These are phyloP conservation scores for Cyclotella choctawhatcheeana DNA, from an alignment of 108 stramenopile genomes.

Conservation along the genomic window DNA sequence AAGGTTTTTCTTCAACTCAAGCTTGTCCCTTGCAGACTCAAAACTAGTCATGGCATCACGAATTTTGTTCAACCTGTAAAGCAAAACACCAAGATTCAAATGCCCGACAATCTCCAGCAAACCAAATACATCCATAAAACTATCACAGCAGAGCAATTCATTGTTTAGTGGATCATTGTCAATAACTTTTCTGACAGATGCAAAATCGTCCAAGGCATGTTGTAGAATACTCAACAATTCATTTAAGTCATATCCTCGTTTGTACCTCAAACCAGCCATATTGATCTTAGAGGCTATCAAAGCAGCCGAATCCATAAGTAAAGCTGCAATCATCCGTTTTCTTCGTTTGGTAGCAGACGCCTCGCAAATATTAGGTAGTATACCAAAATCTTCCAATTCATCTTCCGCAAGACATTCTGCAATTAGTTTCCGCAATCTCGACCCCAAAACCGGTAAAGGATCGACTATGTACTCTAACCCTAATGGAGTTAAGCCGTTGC, in stretches of 20 bases:
- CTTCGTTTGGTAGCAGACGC: not conserved
- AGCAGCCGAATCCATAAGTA: slow-evolving; percentile 26
- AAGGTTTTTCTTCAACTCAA: slow-evolving; percentile 13
- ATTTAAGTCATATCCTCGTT: slow-evolving; percentile 27
- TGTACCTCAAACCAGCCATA: slow-evolving; percentile 35
- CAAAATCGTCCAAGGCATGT: slow-evolving; percentile 13
- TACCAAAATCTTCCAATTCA: not conserved
- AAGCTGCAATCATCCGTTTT: not conserved
- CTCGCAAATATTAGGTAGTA: not conserved
- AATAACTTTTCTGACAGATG: not conserved
- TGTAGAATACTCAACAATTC: slow-evolving; percentile 21
- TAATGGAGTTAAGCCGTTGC: slow-evolving; percentile 40
- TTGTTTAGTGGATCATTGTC: not conserved
- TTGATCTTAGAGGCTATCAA: slow-evolving; percentile 39
- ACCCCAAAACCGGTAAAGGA: slow-evolving; percentile 40
- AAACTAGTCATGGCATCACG: slow-evolving; percentile 42
- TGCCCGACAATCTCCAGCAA: slow-evolving; percentile 36
- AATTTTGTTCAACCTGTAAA: slow-evolving; percentile 46
- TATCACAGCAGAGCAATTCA: not conserved
- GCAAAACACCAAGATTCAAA: slow-evolving; percentile 41
- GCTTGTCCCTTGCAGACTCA: slow-evolving; percentile 26
- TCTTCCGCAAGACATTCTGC: not conserved
- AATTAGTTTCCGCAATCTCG: slow-evolving; percentile 12
- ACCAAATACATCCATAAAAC: slow-evolving; percentile 8
- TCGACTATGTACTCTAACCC: slow-evolving; percentile 50